These are phyloP conservation scores for Didymella glomerata DNA, from an alignment of 2,329 filamentous ascomycete species.

Conservation along the genomic window DNA sequence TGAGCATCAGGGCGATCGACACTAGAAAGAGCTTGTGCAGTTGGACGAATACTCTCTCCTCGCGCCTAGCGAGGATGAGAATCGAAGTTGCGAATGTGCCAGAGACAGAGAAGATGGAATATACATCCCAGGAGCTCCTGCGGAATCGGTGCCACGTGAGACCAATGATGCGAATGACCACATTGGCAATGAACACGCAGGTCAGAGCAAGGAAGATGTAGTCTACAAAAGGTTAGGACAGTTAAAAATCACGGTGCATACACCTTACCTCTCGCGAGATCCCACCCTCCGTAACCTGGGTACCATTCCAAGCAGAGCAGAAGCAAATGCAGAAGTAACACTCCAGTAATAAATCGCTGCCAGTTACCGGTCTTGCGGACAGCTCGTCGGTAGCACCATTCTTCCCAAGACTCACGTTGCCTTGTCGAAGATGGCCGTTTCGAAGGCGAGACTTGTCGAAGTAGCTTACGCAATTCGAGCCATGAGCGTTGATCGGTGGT, in stretches of 20 bases:
- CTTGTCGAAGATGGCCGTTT: slow-evolving; percentile 86
- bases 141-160: slow-evolving; percentile 92
- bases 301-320: slow-evolving; percentile 88
- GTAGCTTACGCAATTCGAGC: slow-evolving; percentile 90
- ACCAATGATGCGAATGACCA: slow-evolving; percentile 83
- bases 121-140: slow-evolving; percentile 94
- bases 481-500: slow-evolving; percentile 96
- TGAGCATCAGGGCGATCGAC: slow-evolving; percentile 85
- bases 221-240: slow-evolving; percentile 56
- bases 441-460: slow-evolving; percentile 92
- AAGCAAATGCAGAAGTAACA: slow-evolving; percentile 83
- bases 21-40: slow-evolving; percentile 95
- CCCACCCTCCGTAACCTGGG: slow-evolving; percentile 76
- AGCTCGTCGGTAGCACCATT: slow-evolving; percentile 93
- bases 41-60: slow-evolving; percentile 71
- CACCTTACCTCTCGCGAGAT: slow-evolving; percentile 65
- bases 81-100: slow-evolving; percentile 86
- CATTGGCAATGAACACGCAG: slow-evolving; percentile 82
- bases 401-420: slow-evolving; percentile 76
- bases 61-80: slow-evolving; percentile 70
- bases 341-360: slow-evolving; percentile 81
- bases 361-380: slow-evolving; percentile 93
- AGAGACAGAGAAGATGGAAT: slow-evolving; percentile 79
- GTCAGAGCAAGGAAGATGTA: slow-evolving; percentile 82
- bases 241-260: background rate